Evolutionary conservation across 768 basidiomycete genomes (phyloP).

Genomic region (Xanthoconium purpureum): DNA sequence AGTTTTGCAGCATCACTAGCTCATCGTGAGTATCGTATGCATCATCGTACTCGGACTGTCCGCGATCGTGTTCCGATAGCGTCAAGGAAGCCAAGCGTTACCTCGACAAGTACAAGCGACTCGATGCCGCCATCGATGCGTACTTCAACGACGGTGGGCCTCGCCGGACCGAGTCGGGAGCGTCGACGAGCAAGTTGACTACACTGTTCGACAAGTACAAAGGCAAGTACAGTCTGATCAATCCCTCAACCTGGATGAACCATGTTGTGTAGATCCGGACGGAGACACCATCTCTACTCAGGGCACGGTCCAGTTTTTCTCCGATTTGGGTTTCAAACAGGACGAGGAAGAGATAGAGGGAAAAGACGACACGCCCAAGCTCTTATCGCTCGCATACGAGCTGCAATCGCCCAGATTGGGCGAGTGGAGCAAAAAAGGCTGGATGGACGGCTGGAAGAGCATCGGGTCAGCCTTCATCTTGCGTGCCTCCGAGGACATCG

Average conservation of each 20-base stretch:
- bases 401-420: constrained; percentile 74
- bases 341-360: constrained; percentile 54
- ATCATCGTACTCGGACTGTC: background rate
- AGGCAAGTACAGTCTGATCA: constrained; percentile 38
- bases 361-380: constrained; percentile 70
- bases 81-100: constrained; percentile 61
- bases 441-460: constrained; percentile 78
- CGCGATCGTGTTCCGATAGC: constrained; percentile 23
- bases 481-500: background rate
- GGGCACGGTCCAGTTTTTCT: constrained; percentile 75
- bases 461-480: constrained; percentile 50
- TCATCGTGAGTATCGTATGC: constrained; percentile 51
- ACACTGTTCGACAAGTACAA: constrained; percentile 66
- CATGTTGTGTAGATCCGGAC: constrained; percentile 46
- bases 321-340: constrained; percentile 26
- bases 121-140: constrained; percentile 73
- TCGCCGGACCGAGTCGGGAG: constrained; percentile 18
- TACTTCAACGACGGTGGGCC: constrained; percentile 51
- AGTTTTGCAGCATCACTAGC: constrained; percentile 68
- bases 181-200: constrained; percentile 53
- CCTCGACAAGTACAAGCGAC: constrained; percentile 64
- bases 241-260: constrained; percentile 1
- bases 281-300: constrained; percentile 67
- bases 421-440: constrained; percentile 65
- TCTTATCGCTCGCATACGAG: constrained; percentile 79